These are phyloP conservation scores for Trichoderma hamatum DNA, from an alignment of 2,329 filamentous ascomycete species.

Conservation along the genomic window DNA sequence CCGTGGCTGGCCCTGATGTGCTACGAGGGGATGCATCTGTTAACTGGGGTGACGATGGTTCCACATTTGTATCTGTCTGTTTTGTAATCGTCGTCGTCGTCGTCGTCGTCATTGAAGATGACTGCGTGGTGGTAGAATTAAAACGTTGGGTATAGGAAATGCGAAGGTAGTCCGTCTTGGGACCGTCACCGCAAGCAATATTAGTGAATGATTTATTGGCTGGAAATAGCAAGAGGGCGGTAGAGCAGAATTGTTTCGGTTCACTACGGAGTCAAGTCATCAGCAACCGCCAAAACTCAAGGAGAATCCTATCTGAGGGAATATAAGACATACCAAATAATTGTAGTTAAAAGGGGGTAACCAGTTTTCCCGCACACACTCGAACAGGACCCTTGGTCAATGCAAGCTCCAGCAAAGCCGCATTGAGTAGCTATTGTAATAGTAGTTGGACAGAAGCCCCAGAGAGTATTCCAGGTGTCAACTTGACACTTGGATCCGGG, in stretches of 20 bases:
- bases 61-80: not conserved
- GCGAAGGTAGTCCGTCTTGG: constrained; percentile 34
- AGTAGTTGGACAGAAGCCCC: constrained; percentile 46
- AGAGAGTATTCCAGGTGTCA: constrained; percentile 40
- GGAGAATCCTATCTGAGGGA: not conserved
- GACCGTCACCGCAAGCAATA: constrained; percentile 39
- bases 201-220: constrained; percentile 42
- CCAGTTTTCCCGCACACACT: constrained; percentile 39
- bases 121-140: not conserved
- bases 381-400: constrained; percentile 39
- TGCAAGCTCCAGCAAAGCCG: constrained; percentile 42
- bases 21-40: constrained; percentile 18
- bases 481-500: constrained; percentile 43
- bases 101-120: too few relatives aligned
- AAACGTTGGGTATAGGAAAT: constrained; percentile 26
- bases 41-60: constrained; percentile 20
- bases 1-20: not conserved
- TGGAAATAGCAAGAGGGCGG: constrained; percentile 38
- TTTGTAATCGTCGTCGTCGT: not conserved
- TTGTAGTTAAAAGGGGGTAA: constrained; percentile 36
- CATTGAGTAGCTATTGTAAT: constrained; percentile 44
- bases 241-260: constrained; percentile 38
- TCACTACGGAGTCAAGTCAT: constrained; percentile 16
- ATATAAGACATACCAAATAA: constrained; percentile 39
- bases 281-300: not conserved